Base-by-base conservation (phyloP, 768 basidiomycete genomes). In the Ephemerocybe angulata region DNA sequence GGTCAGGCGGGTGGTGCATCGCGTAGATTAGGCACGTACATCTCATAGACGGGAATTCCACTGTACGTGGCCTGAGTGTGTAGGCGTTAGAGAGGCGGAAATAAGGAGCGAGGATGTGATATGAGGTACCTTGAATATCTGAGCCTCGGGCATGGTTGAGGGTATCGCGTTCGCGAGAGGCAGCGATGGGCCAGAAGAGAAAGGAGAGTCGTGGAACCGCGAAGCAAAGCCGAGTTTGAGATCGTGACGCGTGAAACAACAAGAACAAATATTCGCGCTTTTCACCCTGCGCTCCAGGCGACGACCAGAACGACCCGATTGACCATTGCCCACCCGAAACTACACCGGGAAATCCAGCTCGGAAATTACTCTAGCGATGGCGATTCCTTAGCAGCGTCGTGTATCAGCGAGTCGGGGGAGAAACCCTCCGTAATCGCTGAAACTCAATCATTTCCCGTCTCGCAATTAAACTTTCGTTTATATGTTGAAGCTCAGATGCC, bases 11-110 rank as follows among this genome's bases (percentile, higher is more conserved):
- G 71, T 69, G 64, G 66, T 52, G 62, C 43, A 52, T 65, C 72
- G 73, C 64, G 76, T 69, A 66, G 58, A 67, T n/a, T 61, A 48
- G 48, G 27, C 33, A 76, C 88, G 65, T 67, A 92, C 91, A 93
- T 92, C 73, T 93, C 91, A 62, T 90, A 93, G 41, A 93, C 91
- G 60, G 91, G 91, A 61, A 93, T 92, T 41, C 91, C 92, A 71
- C 92, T 93, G 69, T 93, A 93, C 21, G 91, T 93, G 56, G 91
- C 91, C 91, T 93, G 66, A 60, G 52, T 56, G 56, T 51, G 31
- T 55, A 63, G 51, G 58, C 60, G 59, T 62, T 61, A 63, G 62
- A 63, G 68, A 57, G 61, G 63, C 37, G 53, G 55, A 42, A 47
- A 54, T 42, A 10, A 55, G 52, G 58, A 59, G 44, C 22, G 49